A percentile compares a stretch with the other conserved stretches of the same genome.
phyloP scores from a whole-genome alignment of 768 basidiomycete species.

The Mycena haematopus region DNA sequence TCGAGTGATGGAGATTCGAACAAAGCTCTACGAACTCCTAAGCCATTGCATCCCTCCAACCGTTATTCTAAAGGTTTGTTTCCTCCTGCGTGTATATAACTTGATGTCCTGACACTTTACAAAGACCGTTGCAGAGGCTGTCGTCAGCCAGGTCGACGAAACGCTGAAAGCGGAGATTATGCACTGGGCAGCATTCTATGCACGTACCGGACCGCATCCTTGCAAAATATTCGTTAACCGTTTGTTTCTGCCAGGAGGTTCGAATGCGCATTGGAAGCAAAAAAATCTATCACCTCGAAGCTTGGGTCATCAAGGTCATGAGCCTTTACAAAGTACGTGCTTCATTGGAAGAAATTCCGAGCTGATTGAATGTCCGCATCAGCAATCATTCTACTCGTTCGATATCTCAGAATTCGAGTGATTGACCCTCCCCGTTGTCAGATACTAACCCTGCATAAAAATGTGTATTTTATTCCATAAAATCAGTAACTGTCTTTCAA shows the following conservation, averaged over 20 bases:
- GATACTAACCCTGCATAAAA: neutral
- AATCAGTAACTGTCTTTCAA: neutral
- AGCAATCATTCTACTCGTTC: slow-evolving; percentile 70
- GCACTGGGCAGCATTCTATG: slow-evolving; percentile 98
- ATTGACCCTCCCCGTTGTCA: neutral
- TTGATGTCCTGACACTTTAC: neutral
- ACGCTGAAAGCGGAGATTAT: slow-evolving; percentile 90
- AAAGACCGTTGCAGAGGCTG: slow-evolving; percentile 91
- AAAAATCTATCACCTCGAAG: slow-evolving; percentile 97
- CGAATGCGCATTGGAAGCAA: slow-evolving; percentile 93
- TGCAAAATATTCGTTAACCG: neutral
- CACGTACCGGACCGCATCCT: slow-evolving; percentile 46
- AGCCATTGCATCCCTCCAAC: slow-evolving; percentile 97
- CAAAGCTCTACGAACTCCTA: slow-evolving; percentile 93
- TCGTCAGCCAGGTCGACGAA: slow-evolving; percentile 91
- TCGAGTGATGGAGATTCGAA: slow-evolving; percentile 89
- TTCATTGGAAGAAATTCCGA: slow-evolving; percentile 4
- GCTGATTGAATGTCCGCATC: slow-evolving; percentile 1
- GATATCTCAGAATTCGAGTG: slow-evolving; percentile 58
- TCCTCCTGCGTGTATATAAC: neutral
- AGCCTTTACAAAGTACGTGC: slow-evolving; percentile 76
- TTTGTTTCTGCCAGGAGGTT: slow-evolving; percentile 65
- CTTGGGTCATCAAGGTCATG: slow-evolving; percentile 98
- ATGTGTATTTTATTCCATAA: slow-evolving; percentile 2
- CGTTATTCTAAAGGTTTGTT: slow-evolving; percentile 82